Percentiles rank a stretch among this genome's conserved stretches.
Conservation (phyloP, 352 stramenopile species). For the Globisporangium emineosum region DNA sequence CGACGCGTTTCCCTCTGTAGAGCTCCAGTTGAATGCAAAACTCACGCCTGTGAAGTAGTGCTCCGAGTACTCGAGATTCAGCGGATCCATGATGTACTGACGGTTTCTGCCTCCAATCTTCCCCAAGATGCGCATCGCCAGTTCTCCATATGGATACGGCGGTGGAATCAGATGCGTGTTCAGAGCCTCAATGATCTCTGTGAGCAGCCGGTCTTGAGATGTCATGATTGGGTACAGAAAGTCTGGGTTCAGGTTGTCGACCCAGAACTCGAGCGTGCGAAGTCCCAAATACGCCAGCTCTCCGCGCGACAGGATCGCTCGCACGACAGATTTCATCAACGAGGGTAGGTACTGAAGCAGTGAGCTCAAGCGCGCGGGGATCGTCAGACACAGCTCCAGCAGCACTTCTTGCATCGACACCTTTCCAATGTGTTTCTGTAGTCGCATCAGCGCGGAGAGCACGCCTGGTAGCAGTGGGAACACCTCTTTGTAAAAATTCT, state of each 20-base stretch:
- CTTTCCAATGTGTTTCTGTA: constrained; percentile 90
- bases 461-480: constrained; percentile 92
- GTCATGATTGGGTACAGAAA: constrained; percentile 95
- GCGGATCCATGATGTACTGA: constrained; percentile 84
- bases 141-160: constrained; percentile 96
- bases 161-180: constrained; percentile 93
- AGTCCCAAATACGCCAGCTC: constrained; percentile 96
- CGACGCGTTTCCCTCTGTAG: constrained; percentile 15
- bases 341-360: constrained; percentile 97
- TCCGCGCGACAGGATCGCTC: constrained; percentile 91
- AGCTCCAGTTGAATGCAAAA: constrained; percentile 52
- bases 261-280: constrained; percentile 97
- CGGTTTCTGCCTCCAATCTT: constrained; percentile 96
- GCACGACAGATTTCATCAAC: constrained; percentile 94
- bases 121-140: constrained; percentile 95
- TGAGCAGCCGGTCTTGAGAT: constrained; percentile 85
- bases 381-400: constrained; percentile 95
- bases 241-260: constrained; percentile 98
- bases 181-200: constrained; percentile 95
- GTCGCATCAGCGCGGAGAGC: constrained; percentile 91
- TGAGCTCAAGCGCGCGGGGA: constrained; percentile 93
- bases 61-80: constrained; percentile 57
- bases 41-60: constrained; percentile 43
- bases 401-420: constrained; percentile 88
- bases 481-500: constrained; percentile 97